Base-by-base conservation (phyloP, 495 filamentous ascomycete genomes). In the Aspergillus carlsbadensis region DNA sequence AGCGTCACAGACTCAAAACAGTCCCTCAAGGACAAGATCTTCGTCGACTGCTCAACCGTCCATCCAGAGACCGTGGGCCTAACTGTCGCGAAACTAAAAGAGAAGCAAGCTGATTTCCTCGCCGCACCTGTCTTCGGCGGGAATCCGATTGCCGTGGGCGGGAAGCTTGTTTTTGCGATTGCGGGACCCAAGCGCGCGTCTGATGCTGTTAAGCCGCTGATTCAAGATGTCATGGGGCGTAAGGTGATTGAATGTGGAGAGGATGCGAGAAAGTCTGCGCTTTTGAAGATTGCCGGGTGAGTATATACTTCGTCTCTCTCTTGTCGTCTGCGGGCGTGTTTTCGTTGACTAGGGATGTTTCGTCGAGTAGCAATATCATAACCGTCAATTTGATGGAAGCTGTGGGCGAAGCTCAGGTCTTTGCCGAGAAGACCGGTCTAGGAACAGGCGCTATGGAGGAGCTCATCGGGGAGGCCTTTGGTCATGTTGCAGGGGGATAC, bases 351-450 rank as follows among this genome's bases (percentile, higher is more conserved):
- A 20, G 6, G 31, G 37, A 11, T 35, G 35, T 35, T 31, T 21
- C 17, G 6, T 17, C 10, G n/a, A 14, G 3, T 47, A 74, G 71
- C 11, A 79, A 79, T 40, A 76, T 79, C 18, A 67, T 79, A 24
- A 79, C 75, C 15, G 65, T 78, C 10, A 76, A 72, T 35, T 65
- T 77, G 60, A 78, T 78, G 78, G 76, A 81, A 64, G 68, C 76
- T 1, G 76, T 81, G 36, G 74, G 74, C 6, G 80, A 83, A 62
- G 74, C 77, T 1, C 79, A 83, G 56, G 78, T 81, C 20, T 78
- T 83, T 56, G 79, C 79, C 17, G 79, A 81, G 61, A 78, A 78
- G 61, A 77, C 77, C 1, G 79, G 78, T 1, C 70, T 84, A 5
- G 79, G 79, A n/a, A 72, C 73, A 1, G 68, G 63, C 14, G 67